phyloP scores from a whole-genome alignment of 2,329 filamentous ascomycete species.

The Fusarium sp. region DNA sequence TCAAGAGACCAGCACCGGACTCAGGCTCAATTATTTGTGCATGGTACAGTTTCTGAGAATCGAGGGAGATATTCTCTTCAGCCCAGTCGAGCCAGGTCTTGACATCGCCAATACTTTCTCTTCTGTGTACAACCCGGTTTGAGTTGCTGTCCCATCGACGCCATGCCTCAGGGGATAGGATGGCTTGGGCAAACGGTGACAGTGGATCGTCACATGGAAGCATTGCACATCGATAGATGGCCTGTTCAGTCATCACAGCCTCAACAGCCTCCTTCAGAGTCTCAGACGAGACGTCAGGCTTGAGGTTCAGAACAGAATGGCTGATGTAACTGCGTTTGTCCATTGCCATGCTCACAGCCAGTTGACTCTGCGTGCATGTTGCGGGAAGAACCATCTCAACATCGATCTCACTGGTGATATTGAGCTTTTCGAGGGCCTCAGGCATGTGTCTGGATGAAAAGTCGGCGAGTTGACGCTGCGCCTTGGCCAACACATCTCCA shows the following conservation, averaged over 20 bases:
- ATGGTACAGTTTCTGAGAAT: neutral
- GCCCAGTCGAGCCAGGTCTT: neutral
- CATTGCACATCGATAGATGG: conserved; percentile 11
- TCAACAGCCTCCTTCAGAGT: neutral
- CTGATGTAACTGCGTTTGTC: conserved; percentile 24
- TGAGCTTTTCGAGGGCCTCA: neutral
- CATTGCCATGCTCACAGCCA: conserved; percentile 22
- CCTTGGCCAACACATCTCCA: neutral
- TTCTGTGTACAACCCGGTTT: neutral
- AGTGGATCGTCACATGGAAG: conserved; percentile 9
- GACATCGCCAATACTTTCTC: neutral
- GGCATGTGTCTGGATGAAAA: neutral
- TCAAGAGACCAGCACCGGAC: neutral
- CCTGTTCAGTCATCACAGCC: neutral
- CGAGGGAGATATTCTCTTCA: neutral
- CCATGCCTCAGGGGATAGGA: neutral
- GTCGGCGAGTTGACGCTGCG: neutral
- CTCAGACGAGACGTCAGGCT: rapidly evolving
- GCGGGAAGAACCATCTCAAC: conserved; percentile 13
- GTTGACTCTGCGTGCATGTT: conserved; percentile 20
- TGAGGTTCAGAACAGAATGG: conserved; percentile 4
- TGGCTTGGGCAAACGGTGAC: conserved; percentile 10
- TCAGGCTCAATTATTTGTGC: neutral
- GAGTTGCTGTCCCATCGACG: rapidly evolving
- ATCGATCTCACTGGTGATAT: rapidly evolving